phyloP scores from a whole-genome alignment of 345 rosid species.

The Sisymbrium irio region DNA sequence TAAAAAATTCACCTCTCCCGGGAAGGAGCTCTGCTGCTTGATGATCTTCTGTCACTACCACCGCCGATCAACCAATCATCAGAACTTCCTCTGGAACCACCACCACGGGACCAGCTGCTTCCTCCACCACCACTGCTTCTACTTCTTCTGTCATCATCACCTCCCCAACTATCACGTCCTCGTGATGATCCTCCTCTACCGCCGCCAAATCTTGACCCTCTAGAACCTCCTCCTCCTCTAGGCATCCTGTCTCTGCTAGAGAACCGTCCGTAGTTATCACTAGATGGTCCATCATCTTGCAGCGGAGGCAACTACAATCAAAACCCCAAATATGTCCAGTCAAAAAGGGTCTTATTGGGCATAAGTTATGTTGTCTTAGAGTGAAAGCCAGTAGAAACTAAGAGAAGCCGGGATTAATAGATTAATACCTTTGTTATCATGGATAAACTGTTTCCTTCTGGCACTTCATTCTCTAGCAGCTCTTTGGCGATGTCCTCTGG shows the following conservation, averaged over 20 bases:
- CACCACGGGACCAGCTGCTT: slow-evolving; percentile 53
- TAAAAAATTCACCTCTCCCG: slow-evolving; percentile 54
- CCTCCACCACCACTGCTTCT: slow-evolving; percentile 46
- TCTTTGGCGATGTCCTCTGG: slow-evolving; percentile 91
- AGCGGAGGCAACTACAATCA: slow-evolving; percentile 73
- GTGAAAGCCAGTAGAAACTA: neutral
- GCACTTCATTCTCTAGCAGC: slow-evolving; percentile 63
- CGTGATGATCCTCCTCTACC: slow-evolving; percentile 53
- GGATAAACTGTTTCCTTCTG: slow-evolving; percentile 73
- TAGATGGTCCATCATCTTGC: slow-evolving; percentile 89
- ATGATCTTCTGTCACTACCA: slow-evolving; percentile 38
- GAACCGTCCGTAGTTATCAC: slow-evolving; percentile 81
- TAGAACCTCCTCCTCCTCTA: slow-evolving; percentile 58
- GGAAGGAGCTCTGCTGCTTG: slow-evolving; percentile 50
- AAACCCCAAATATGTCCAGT: neutral
- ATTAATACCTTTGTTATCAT: slow-evolving; percentile 77
- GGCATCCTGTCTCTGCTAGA: slow-evolving; percentile 64
- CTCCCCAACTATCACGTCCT: slow-evolving; percentile 61
- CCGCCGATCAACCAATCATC: slow-evolving; percentile 84
- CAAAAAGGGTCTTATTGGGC: neutral
- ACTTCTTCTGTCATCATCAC: slow-evolving; percentile 54
- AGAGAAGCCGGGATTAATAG: neutral
- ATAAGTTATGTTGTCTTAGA: neutral
- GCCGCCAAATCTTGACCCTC: slow-evolving; percentile 40
- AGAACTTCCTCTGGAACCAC: slow-evolving; percentile 47